Evolutionary conservation across 352 stramenopile species (phyloP).

Genomic region (Globisporangium splendens): DNA sequence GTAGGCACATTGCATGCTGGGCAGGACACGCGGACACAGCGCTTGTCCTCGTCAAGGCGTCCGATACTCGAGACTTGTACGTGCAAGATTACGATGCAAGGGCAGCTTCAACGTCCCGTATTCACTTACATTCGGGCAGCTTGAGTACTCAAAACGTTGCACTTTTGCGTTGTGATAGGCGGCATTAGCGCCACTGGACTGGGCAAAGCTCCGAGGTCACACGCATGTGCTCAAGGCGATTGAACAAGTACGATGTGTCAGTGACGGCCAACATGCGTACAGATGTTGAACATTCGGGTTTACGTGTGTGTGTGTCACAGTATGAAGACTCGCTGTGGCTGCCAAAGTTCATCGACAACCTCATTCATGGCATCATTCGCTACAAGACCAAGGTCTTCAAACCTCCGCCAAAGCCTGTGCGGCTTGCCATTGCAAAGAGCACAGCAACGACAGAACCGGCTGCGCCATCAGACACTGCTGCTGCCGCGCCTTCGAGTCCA

Average conservation of each 20-base stretch:
- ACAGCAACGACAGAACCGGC: not conserved
- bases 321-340: slow-evolving; percentile 64
- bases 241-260: slow-evolving; percentile 27
- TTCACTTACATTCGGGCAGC: too few relatives aligned
- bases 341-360: slow-evolving; percentile 66
- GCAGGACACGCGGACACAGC: slow-evolving; percentile 56
- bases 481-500: not conserved
- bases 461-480: not conserved
- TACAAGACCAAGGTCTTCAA: slow-evolving; percentile 81
- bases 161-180: slow-evolving; percentile 10
- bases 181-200: slow-evolving; percentile 51
- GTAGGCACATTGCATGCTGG: slow-evolving; percentile 66
- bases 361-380: slow-evolving; percentile 60
- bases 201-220: slow-evolving; percentile 48
- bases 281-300: not conserved
- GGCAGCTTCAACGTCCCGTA: not conserved
- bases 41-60: slow-evolving; percentile 41
- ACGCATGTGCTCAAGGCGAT: slow-evolving; percentile 45
- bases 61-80: slow-evolving; percentile 56
- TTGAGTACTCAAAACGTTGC: too few relatives aligned
- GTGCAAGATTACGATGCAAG: slow-evolving; percentile 63
- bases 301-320: slow-evolving; percentile 11
- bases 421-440: slow-evolving; percentile 7
- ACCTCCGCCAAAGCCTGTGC: slow-evolving; percentile 26
- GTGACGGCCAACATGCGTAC: not conserved